These are phyloP conservation scores for Plasmodium reichenowi DNA, from an alignment of 169 alveolate genomes.

Conservation along the genomic window DNA sequence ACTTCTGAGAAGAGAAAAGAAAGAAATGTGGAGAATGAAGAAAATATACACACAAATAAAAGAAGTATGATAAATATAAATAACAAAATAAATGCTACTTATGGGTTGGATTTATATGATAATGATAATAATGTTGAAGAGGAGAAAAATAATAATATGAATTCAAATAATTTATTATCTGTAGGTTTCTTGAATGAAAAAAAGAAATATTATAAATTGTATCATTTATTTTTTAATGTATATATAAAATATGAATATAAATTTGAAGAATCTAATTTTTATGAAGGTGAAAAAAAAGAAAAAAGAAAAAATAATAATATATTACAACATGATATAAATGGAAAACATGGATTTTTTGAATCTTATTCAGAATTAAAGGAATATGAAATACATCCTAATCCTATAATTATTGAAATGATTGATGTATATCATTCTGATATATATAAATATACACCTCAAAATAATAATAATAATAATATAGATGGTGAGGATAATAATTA, in stretches of 20 bases:
- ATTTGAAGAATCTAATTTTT: conserved; percentile 41
- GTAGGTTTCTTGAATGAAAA: not conserved
- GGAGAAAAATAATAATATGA: not conserved
- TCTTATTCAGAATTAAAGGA: conserved; percentile 32
- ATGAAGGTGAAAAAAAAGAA: not conserved
- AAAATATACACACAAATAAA: no score
- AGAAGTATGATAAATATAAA: no score
- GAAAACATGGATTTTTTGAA: conserved; percentile 2
- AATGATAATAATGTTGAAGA: not conserved
- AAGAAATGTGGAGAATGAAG: no score
- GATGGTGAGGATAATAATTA: no score
- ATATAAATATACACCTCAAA: not conserved
- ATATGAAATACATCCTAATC: not conserved
- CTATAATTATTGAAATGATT: conserved; percentile 42
- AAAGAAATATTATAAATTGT: conserved; percentile 4
- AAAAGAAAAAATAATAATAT: conserved; percentile 9
- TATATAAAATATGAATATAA: conserved; percentile 73
- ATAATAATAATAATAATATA: no score
- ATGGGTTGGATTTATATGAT: not conserved
- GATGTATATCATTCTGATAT: conserved; percentile 29
- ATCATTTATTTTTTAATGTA: conserved; percentile 66
- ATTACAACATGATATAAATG: not conserved
- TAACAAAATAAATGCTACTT: no score
- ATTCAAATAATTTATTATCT: not conserved
- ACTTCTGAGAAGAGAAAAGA: no score